A percentile compares a stretch with the other conserved stretches of the same genome.
Conservation (phyloP, 306 rosid genomes). For the Pachyrhizus erosus region DNA sequence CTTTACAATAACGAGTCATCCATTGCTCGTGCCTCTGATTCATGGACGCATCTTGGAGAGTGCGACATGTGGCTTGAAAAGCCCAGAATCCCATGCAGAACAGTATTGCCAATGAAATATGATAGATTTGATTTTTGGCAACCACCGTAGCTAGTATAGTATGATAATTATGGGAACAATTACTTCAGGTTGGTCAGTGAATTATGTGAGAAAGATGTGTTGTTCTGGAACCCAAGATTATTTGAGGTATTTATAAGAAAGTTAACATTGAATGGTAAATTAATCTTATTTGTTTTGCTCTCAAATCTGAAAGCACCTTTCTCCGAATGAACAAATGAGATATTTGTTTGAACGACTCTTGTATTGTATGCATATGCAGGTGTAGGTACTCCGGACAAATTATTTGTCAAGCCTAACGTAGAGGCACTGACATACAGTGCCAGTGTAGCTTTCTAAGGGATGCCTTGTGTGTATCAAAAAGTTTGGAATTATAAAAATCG, state of each 20-base stretch:
- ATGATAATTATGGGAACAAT: not conserved
- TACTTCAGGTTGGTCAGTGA: not conserved
- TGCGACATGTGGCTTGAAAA: too few species aligned
- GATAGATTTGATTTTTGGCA: too few species aligned
- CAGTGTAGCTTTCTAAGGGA: not conserved
- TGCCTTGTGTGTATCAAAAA: not conserved
- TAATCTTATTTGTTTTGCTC: not conserved
- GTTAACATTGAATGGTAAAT: not conserved
- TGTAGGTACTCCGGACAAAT: too few species aligned
- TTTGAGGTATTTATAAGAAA: not conserved
- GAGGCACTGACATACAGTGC: not conserved
- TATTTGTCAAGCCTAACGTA: not conserved
- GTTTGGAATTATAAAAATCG: not conserved
- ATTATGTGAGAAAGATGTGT: not conserved
- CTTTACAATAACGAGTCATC: slow-evolving; percentile 40
- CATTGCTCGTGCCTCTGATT: slow-evolving; percentile 44
- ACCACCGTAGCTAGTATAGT: slow-evolving; percentile 35
- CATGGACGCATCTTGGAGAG: slow-evolving; percentile 48
- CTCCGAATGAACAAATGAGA: not conserved
- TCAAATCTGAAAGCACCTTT: too few species aligned
- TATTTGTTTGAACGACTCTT: not conserved
- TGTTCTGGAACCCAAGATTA: not conserved
- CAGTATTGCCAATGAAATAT: too few species aligned
- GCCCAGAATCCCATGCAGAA: too few species aligned
- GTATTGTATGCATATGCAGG: too few species aligned